These are phyloP conservation scores for Alternaria burnsii DNA, from an alignment of 2,329 filamentous ascomycete genomes.

Conservation along the genomic window DNA sequence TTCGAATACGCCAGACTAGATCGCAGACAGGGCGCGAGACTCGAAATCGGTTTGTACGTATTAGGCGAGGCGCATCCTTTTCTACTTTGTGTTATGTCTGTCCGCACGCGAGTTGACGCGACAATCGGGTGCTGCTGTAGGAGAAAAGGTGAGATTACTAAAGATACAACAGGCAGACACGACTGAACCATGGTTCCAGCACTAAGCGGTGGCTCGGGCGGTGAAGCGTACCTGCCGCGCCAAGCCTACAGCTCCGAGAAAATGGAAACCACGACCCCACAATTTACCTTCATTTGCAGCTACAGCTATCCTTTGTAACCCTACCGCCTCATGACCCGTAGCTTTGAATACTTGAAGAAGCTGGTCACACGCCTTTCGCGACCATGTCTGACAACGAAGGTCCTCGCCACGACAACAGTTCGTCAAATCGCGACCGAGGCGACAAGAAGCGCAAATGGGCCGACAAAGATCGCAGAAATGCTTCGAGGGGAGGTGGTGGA, in stretches of 20 bases:
- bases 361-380: slow-evolving; percentile 28
- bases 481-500: slow-evolving; percentile 44
- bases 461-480: slow-evolving; percentile 35
- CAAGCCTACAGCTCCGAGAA: slow-evolving; percentile 32
- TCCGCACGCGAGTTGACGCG: slow-evolving; percentile 24
- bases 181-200: neutral
- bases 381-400: slow-evolving; percentile 36
- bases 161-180: slow-evolving; percentile 8
- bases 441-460: slow-evolving; percentile 47
- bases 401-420: slow-evolving; percentile 31
- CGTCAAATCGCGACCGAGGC: slow-evolving; percentile 36
- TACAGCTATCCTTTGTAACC: slow-evolving; percentile 5
- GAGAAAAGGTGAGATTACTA: slow-evolving; percentile 7
- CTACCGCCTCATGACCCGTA: slow-evolving; percentile 32
- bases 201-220: slow-evolving; percentile 27
- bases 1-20: slow-evolving; percentile 19
- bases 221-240: slow-evolving; percentile 35
- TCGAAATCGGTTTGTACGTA: neutral
- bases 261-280: slow-evolving; percentile 29
- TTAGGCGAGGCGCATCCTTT: slow-evolving; percentile 4
- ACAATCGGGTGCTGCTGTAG: slow-evolving; percentile 21
- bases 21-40: slow-evolving; percentile 3
- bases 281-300: slow-evolving; percentile 14
- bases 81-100: slow-evolving; percentile 15
- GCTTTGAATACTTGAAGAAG: slow-evolving; percentile 33